phyloP scores from a whole-genome alignment of 2,329 filamentous ascomycete genomes.

The Plectosphaerella plurivora region DNA sequence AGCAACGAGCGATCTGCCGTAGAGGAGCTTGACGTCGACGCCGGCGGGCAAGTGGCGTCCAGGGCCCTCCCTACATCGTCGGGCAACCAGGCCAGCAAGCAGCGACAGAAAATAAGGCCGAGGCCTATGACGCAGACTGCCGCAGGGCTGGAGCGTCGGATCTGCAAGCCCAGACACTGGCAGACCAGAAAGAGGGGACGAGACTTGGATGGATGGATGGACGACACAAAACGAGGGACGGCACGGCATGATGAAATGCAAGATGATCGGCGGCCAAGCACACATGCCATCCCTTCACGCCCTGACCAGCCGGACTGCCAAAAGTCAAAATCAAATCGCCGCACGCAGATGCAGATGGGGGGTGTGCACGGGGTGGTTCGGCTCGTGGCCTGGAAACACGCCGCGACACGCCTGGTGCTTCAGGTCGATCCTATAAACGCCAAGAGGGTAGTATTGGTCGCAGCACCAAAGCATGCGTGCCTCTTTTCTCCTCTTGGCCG shows the following conservation, averaged over 20 bases:
- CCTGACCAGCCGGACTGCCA: not conserved
- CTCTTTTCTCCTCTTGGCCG: not conserved
- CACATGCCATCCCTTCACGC: not conserved
- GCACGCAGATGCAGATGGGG: too few relatives aligned
- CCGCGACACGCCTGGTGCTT: conserved; percentile 13
- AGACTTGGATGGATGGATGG: not conserved
- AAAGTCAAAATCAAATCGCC: too few relatives aligned
- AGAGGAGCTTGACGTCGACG: too few relatives aligned
- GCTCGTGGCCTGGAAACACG: not conserved
- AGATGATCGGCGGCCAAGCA: not conserved
- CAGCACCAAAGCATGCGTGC: not conserved
- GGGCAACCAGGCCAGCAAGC: too few relatives aligned
- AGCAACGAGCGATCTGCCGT: too few relatives aligned
- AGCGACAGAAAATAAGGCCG: not conserved
- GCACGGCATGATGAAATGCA: not conserved
- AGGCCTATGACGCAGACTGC: not conserved
- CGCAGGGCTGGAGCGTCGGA: too few relatives aligned
- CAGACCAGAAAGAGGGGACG: not conserved
- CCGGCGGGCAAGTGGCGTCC: too few relatives aligned
- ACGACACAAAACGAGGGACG: not conserved
- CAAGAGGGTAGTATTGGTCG: conserved; percentile 7
- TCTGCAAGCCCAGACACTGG: too few relatives aligned
- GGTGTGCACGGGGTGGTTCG: not conserved
- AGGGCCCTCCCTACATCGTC: too few relatives aligned
- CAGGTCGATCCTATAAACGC: conserved; percentile 12